Evolutionary conservation across 495 filamentous ascomycete genomes (phyloP).

Genomic region (Astrothelium macrocarpum): DNA sequence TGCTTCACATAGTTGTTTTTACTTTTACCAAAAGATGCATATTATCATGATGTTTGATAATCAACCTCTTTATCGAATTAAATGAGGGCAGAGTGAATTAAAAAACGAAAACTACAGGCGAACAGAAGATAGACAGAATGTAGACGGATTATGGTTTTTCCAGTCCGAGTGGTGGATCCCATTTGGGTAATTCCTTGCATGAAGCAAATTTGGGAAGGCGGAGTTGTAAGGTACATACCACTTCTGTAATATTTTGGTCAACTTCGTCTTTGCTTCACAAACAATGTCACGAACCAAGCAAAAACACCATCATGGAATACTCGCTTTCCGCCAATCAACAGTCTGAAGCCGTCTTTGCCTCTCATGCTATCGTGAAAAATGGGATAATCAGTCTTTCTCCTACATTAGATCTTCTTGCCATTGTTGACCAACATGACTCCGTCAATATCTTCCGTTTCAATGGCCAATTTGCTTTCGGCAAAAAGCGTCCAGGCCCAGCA

Average conservation of each 20-base stretch:
- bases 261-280: not conserved
- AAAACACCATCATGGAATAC: not conserved
- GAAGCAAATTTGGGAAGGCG: not conserved
- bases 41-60: too few relatives aligned
- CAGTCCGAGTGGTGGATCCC: too few relatives aligned
- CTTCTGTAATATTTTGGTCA: not conserved
- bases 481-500: constrained; percentile 36
- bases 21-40: too few relatives aligned
- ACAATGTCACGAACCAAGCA: not conserved
- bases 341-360: not conserved
- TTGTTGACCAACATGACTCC: not conserved
- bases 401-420: not conserved
- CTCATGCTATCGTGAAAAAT: not conserved
- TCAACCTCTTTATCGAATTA: too few relatives aligned
- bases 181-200: too few relatives aligned
- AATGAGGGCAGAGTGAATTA: too few relatives aligned
- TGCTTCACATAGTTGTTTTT: too few relatives aligned
- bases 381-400: not conserved
- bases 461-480: constrained; percentile 57
- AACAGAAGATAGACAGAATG: too few relatives aligned
- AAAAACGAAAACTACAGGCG: too few relatives aligned
- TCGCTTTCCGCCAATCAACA: not conserved
- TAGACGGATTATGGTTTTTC: too few relatives aligned
- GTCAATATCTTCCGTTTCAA: constrained; percentile 59
- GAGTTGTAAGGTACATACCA: not conserved